phyloP scores from a whole-genome alignment of 352 stramenopile genomes.

The Globisporangium ultimum region DNA sequence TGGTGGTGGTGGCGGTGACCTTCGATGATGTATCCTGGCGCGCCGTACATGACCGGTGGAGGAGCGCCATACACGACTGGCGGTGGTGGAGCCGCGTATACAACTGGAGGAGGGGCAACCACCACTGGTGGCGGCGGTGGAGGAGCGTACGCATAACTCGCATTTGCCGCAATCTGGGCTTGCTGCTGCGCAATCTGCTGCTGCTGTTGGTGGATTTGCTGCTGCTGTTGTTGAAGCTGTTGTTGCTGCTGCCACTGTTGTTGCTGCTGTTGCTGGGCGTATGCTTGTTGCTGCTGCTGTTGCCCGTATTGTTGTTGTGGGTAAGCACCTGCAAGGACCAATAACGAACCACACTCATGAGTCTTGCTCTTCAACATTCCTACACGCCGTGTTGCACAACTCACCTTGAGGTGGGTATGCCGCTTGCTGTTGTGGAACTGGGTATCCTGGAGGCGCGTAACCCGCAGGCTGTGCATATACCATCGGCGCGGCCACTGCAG shows the following conservation, averaged over 20 bases:
- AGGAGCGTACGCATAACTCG: neutral
- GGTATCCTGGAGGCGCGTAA: neutral
- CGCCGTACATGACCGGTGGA: constrained; percentile 13
- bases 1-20: constrained; percentile 19
- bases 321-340: constrained; percentile 1
- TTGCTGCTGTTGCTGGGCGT: constrained; percentile 19
- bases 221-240: constrained; percentile 7
- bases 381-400: too few relatives aligned
- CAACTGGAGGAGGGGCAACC: constrained; percentile 1
- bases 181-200: constrained; percentile 1
- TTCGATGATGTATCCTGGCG: constrained; percentile 20
- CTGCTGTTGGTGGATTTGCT: constrained; percentile 4
- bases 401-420: constrained; percentile 10
- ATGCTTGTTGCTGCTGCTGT: constrained; percentile 38
- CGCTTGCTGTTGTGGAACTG: constrained; percentile 3
- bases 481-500: neutral
- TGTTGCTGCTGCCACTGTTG: neutral
- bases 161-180: neutral
- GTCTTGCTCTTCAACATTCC: too few relatives aligned
- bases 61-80: constrained; percentile 20
- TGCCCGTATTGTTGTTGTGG: constrained; percentile 15
- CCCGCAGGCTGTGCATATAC: neutral
- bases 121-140: constrained; percentile 18
- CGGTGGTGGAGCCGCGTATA: constrained; percentile 31
- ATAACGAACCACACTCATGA: too few relatives aligned